These are phyloP conservation scores for Kwoniella dendrophila DNA, from an alignment of 768 basidiomycete species.

Conservation along the genomic window DNA sequence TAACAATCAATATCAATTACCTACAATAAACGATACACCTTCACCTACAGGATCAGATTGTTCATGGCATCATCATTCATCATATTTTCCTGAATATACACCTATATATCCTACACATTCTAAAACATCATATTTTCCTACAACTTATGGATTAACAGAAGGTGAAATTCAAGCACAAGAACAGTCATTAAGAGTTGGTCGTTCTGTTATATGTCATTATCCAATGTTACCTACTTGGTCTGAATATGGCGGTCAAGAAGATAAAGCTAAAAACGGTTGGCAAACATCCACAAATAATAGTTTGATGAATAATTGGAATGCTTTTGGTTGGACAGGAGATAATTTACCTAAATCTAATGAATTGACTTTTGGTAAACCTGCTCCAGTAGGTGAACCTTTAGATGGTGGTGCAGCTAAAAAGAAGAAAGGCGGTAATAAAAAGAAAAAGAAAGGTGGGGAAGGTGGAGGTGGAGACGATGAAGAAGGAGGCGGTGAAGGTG, in stretches of 20 bases:
- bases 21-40: slow-evolving; percentile 4
- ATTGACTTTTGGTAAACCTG: slow-evolving; percentile 37
- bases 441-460: slow-evolving; percentile 27
- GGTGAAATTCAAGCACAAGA: slow-evolving; percentile 28
- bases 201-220: slow-evolving; percentile 38
- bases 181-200: slow-evolving; percentile 29
- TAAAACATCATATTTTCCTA: slow-evolving; percentile 8
- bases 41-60: slow-evolving; percentile 11
- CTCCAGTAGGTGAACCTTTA: slow-evolving; percentile 25
- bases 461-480: slow-evolving; percentile 7
- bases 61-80: slow-evolving; percentile 45
- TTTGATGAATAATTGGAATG: slow-evolving; percentile 38
- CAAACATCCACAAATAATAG: slow-evolving; percentile 21
- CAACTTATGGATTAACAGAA: slow-evolving; percentile 10
- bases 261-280: slow-evolving; percentile 26
- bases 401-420: slow-evolving; percentile 23
- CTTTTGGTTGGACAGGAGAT: slow-evolving; percentile 43
- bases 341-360: slow-evolving; percentile 33
- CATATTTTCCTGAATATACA: slow-evolving; percentile 45
- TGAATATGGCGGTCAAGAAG: slow-evolving; percentile 27
- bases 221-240: slow-evolving; percentile 39
- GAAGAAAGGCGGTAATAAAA: slow-evolving; percentile 25
- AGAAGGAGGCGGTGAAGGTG: slow-evolving; percentile 18
- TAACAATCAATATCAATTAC: not conserved
- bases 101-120: slow-evolving; percentile 21